Evolutionary conservation across 2,329 filamentous ascomycete genomes (phyloP).

Genomic region (Colletotrichum gloeosporioides): DNA sequence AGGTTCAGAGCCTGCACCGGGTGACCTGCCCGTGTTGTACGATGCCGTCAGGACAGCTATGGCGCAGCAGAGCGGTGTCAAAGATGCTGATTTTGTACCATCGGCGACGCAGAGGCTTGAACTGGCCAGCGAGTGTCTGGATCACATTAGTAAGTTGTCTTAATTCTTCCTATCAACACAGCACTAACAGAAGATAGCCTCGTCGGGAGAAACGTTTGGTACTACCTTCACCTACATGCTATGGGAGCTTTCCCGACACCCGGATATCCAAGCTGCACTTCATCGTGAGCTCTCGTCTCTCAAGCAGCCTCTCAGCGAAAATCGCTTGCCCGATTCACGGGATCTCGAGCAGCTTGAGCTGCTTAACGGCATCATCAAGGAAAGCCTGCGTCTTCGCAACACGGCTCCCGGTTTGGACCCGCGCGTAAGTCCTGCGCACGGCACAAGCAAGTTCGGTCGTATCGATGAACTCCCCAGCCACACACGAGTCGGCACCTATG

Average conservation of each 20-base stretch:
- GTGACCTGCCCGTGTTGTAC: neutral
- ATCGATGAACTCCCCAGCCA: neutral
- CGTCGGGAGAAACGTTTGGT: neutral
- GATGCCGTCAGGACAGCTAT: neutral
- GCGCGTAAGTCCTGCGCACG: neutral
- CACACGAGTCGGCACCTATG: neutral
- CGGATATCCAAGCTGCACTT: neutral
- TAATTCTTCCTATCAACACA: accelerated
- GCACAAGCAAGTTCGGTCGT: neutral
- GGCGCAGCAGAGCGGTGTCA: neutral
- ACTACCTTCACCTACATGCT: neutral
- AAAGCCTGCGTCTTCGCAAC: neutral
- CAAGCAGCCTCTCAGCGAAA: neutral
- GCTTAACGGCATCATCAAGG: neutral
- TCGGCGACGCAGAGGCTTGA: neutral
- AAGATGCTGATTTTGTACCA: neutral
- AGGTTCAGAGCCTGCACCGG: neutral
- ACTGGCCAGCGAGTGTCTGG: neutral
- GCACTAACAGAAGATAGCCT: neutral
- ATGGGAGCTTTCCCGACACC: neutral
- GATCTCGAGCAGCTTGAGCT: neutral
- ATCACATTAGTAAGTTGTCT: neutral
- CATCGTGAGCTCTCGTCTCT: neutral
- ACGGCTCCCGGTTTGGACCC: neutral
- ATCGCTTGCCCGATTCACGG: neutral